Percentiles rank a stretch among this genome's conserved stretches.
Conservation (phyloP, 805 yeast species). For the Komagataella populi region DNA sequence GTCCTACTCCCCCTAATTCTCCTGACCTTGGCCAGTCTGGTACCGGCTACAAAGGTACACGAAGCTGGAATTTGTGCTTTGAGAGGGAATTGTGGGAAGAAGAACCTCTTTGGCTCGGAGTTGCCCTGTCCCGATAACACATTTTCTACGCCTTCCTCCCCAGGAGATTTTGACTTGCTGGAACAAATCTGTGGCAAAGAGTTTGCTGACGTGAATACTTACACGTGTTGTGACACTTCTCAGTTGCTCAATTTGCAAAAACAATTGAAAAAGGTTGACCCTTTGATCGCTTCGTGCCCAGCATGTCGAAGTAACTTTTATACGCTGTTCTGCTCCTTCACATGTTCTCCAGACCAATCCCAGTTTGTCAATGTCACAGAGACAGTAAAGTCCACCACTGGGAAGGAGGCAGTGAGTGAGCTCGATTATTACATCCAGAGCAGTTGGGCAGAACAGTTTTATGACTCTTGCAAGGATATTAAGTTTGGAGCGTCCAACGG, state of each 20-base stretch:
- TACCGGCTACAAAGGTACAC: neutral
- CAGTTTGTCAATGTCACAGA: conserved; percentile 55
- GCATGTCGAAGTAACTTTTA: conserved; percentile 83
- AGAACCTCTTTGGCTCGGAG: conserved; percentile 60
- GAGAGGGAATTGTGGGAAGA: conserved; percentile 53
- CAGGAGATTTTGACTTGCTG: conserved; percentile 30
- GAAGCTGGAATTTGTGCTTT: neutral
- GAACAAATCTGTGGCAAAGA: conserved; percentile 59
- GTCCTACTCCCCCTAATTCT: neutral
- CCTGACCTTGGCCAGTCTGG: neutral
- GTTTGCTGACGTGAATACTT: conserved; percentile 30
- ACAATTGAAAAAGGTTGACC: conserved; percentile 62
- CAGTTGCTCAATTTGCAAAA: conserved; percentile 46
- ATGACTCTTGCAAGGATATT: conserved; percentile 75
- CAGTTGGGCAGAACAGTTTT: conserved; percentile 49
- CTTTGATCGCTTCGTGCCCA: conserved; percentile 80
- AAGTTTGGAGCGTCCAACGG: conserved; percentile 94
- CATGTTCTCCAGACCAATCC: conserved; percentile 81
- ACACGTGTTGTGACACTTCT: conserved; percentile 55
- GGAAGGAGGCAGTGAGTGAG: conserved; percentile 54
- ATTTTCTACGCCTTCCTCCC: conserved; percentile 31
- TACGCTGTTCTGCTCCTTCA: conserved; percentile 74
- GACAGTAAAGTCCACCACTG: conserved; percentile 33
- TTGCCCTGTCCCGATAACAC: conserved; percentile 64
- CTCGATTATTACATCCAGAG: conserved; percentile 49